Evolutionary conservation across 768 basidiomycete genomes (phyloP).

Genomic region (Leccinum disarticulatum): DNA sequence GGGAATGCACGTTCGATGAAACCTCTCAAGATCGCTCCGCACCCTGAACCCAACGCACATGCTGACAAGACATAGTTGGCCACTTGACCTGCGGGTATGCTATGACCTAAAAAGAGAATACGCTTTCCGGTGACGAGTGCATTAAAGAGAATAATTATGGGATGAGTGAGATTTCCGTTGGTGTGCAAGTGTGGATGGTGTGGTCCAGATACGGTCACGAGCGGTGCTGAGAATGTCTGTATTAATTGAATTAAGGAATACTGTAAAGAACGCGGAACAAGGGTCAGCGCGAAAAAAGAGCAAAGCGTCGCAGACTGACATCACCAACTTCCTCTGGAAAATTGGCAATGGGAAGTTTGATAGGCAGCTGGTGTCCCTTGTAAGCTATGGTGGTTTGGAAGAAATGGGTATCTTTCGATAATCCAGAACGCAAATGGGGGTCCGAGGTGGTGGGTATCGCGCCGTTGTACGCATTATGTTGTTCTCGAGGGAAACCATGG

Average conservation of each 20-base stretch:
- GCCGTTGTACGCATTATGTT: conserved; percentile 37
- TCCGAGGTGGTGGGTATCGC: conserved; percentile 47
- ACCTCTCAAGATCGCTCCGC: conserved; percentile 79
- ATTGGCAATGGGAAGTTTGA: conserved; percentile 85
- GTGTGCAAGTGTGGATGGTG: conserved; percentile 93
- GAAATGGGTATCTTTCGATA: conserved; percentile 89
- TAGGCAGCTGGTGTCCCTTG: conserved; percentile 80
- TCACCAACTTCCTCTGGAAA: conserved; percentile 97
- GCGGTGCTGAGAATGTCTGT: conserved; percentile 71
- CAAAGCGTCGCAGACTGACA: conserved; percentile 48
- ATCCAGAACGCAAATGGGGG: conserved; percentile 44
- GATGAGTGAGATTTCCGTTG: conserved; percentile 85
- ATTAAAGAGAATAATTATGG: conserved; percentile 94
- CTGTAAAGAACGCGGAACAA: conserved; percentile 40
- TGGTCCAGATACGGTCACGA: conserved; percentile 64
- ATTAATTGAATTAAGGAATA: conserved; percentile 91
- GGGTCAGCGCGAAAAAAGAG: neutral
- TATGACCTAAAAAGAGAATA: conserved; percentile 93
- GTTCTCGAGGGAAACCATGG: conserved; percentile 41
- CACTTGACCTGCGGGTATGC: conserved; percentile 85
- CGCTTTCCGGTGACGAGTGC: conserved; percentile 93
- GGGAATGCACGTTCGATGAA: conserved; percentile 93
- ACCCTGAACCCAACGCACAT: conserved; percentile 90
- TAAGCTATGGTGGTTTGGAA: conserved; percentile 85
- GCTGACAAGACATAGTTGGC: conserved; percentile 91